These are phyloP conservation scores for Alternaria consortialis DNA, from an alignment of 2,329 filamentous ascomycete species.

Conservation along the genomic window DNA sequence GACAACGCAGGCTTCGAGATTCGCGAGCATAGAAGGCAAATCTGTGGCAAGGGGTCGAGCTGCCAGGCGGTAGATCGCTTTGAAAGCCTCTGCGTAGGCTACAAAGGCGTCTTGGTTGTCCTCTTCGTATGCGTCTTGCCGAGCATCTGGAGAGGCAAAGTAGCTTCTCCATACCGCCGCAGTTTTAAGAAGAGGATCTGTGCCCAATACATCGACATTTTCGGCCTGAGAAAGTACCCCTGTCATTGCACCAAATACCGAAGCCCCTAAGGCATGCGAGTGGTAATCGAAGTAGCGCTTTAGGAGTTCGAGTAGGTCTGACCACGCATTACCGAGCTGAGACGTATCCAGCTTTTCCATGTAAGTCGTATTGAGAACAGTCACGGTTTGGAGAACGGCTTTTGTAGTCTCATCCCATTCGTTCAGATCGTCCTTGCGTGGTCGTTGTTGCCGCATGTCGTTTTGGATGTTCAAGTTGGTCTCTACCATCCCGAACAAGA, in stretches of 20 bases:
- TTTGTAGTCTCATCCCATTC: constrained; percentile 54
- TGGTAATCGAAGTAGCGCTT: constrained; percentile 58
- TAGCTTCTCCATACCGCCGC: constrained; percentile 48
- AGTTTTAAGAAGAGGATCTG: constrained; percentile 41
- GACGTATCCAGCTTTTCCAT: constrained; percentile 74
- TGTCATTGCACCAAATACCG: constrained; percentile 54
- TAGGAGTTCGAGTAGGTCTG: constrained; percentile 74
- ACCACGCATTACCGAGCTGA: constrained; percentile 78
- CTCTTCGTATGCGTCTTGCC: constrained; percentile 34
- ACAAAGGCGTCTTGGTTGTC: constrained; percentile 81
- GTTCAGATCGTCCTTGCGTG: constrained; percentile 31
- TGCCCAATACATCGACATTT: constrained; percentile 31
- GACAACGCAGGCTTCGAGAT: constrained; percentile 76
- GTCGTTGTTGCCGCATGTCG: constrained; percentile 21
- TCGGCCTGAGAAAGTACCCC: constrained; percentile 49
- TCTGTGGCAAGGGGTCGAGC: constrained; percentile 68
- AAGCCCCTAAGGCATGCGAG: constrained; percentile 53
- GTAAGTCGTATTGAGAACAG: constrained; percentile 74
- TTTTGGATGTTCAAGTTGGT: constrained; percentile 60
- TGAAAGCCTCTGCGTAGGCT: constrained; percentile 80
- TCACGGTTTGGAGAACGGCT: constrained; percentile 48
- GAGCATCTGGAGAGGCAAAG: constrained; percentile 37
- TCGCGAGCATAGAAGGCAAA: constrained; percentile 72
- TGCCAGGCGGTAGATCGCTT: constrained; percentile 80
- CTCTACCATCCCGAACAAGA: constrained; percentile 80